Evolutionary conservation across 805 yeast genomes (phyloP).

Genomic region (Kazachstania africana): DNA sequence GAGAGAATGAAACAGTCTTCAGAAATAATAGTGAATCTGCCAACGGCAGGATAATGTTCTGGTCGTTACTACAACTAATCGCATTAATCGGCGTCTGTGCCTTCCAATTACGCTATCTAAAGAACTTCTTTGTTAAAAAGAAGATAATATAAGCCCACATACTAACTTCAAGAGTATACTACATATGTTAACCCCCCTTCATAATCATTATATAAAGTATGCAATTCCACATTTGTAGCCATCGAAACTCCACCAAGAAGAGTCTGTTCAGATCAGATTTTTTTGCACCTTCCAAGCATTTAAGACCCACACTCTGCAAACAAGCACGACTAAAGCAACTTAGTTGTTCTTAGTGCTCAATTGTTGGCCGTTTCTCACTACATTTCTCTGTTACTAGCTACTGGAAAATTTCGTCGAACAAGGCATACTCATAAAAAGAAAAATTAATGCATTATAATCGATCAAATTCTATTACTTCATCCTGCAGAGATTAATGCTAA

Average conservation of each 20-base stretch:
- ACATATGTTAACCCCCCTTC: background rate
- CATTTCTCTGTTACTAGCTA: too few species aligned
- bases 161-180: background rate
- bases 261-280: background rate
- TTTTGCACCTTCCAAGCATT: too few species aligned
- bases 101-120: conserved; percentile 68
- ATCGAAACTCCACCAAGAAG: background rate
- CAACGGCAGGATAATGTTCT: conserved; percentile 56
- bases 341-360: too few species aligned
- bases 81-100: conserved; percentile 59
- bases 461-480: too few species aligned
- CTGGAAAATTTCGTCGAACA: too few species aligned
- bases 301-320: too few species aligned
- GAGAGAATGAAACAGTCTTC: conserved; percentile 61
- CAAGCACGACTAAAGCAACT: too few species aligned
- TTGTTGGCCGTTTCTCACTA: too few species aligned
- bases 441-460: too few species aligned
- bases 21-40: conserved; percentile 69
- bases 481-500: conserved; percentile 18
- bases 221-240: background rate
- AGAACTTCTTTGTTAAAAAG: conserved; percentile 76
- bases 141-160: conserved; percentile 48
- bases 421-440: too few species aligned
- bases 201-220: too few species aligned
- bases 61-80: conserved; percentile 63